These are phyloP conservation scores for Lentinula raphanica DNA, from an alignment of 768 basidiomycete genomes.

Conservation along the genomic window DNA sequence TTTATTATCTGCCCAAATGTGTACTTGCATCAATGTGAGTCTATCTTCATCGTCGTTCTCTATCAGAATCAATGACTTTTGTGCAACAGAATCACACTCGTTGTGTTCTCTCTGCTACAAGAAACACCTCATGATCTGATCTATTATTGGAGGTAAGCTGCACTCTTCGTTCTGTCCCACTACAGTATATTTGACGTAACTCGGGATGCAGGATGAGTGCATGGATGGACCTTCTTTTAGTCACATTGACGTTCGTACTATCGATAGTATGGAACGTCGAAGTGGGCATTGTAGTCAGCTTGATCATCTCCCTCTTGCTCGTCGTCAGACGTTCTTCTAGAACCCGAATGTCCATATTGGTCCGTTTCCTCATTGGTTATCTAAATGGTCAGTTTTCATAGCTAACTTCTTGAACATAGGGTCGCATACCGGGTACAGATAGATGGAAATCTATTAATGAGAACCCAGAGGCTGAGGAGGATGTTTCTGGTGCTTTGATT, in stretches of 20 bases:
- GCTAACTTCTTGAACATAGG: slow-evolving; percentile 34
- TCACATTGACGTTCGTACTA: slow-evolving; percentile 82
- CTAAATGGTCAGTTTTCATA: background rate
- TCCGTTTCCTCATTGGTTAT: slow-evolving; percentile 27
- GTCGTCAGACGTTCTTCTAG: slow-evolving; percentile 88
- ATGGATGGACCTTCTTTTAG: slow-evolving; percentile 86
- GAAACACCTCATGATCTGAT: slow-evolving; percentile 85
- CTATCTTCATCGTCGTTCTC: slow-evolving; percentile 1
- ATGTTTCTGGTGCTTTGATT: slow-evolving; percentile 76
- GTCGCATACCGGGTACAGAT: slow-evolving; percentile 83
- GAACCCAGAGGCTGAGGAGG: slow-evolving; percentile 78
- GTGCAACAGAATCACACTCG: slow-evolving; percentile 65
- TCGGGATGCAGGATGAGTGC: slow-evolving; percentile 62
- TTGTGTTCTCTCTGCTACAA: slow-evolving; percentile 77
- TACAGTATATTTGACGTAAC: background rate
- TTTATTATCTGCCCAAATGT: slow-evolving; percentile 86
- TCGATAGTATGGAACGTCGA: slow-evolving; percentile 91
- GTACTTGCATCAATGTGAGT: slow-evolving; percentile 84
- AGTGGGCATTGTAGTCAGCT: slow-evolving; percentile 84
- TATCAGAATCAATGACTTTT: slow-evolving; percentile 7
- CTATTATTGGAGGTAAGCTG: slow-evolving; percentile 72
- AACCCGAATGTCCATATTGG: slow-evolving; percentile 86
- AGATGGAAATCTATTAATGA: slow-evolving; percentile 90
- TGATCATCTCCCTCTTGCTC: slow-evolving; percentile 82
- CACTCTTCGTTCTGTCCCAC: background rate